Conservation (phyloP, 352 stramenopile species). For the Globisporangium mamillatum region DNA sequence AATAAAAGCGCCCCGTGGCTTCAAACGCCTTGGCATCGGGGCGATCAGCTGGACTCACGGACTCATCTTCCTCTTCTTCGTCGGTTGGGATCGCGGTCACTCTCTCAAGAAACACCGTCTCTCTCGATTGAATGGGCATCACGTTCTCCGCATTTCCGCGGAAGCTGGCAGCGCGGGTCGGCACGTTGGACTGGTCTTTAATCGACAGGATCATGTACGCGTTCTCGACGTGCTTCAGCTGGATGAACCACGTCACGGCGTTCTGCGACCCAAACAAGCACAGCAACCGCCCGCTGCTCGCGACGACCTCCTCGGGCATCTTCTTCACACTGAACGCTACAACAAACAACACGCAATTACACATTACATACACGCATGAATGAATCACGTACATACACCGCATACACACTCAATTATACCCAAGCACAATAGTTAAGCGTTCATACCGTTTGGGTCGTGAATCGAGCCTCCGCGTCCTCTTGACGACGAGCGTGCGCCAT, state of each 20-base stretch:
- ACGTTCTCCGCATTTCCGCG: background rate
- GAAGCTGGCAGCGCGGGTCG: background rate
- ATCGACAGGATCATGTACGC: constrained; percentile 68
- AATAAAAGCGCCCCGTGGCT: constrained; percentile 57
- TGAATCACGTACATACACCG: background rate
- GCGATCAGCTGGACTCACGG: background rate
- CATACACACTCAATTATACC: background rate
- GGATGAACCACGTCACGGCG: constrained; percentile 68
- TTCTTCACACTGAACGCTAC: constrained; percentile 70
- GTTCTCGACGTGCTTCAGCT: constrained; percentile 65
- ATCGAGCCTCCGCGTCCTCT: constrained; percentile 8
- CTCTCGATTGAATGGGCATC: constrained; percentile 6
- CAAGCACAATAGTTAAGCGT: background rate
- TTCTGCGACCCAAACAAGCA: constrained; percentile 54
- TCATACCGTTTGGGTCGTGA: constrained; percentile 44
- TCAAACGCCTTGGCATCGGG: constrained; percentile 28
- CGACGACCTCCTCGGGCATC: constrained; percentile 76
- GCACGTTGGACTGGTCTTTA: constrained; percentile 22
- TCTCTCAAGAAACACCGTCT: constrained; percentile 21
- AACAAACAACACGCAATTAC: background rate
- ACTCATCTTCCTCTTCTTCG: constrained; percentile 15
- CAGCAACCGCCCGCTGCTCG: constrained; percentile 49
- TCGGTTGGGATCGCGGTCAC: background rate
- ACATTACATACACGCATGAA: background rate
- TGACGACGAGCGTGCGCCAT: constrained; percentile 21